Conservation (phyloP, 1,284 basidiomycete genomes). For the Sanghuangporus weigelae region DNA sequence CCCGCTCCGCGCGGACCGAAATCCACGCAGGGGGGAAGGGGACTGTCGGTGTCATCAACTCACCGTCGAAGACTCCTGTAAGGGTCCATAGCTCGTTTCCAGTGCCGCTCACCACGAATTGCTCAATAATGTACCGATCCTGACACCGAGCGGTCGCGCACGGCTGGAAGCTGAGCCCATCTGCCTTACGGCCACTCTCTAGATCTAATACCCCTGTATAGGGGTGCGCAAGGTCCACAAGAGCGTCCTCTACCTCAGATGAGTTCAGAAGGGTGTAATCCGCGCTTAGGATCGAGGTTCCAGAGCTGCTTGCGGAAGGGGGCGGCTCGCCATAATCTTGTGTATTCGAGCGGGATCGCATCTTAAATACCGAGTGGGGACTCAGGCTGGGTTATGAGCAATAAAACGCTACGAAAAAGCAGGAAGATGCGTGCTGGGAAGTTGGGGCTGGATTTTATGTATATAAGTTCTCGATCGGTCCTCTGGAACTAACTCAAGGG, state of each 20-base stretch:
- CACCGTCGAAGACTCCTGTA: conserved; percentile 30
- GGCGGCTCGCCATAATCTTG: background rate
- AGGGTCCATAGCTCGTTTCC: conserved; percentile 25
- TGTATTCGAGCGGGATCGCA: background rate
- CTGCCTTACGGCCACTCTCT: conserved; percentile 14
- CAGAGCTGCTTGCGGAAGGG: conserved; percentile 9
- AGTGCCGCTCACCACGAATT: conserved; percentile 18
- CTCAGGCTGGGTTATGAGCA: background rate
- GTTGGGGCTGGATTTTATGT: background rate
- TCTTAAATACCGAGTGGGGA: background rate
- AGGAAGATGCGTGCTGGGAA: background rate
- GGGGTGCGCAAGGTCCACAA: conserved; percentile 17
- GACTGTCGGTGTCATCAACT: conserved; percentile 4
- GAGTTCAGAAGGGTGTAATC: conserved; percentile 11
- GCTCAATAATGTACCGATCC: conserved; percentile 27
- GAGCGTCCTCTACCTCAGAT: conserved; percentile 9
- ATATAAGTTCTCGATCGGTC: background rate
- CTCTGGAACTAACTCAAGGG: background rate
- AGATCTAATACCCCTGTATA: conserved; percentile 16
- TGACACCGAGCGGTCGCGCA: conserved; percentile 24
- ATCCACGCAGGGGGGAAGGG: background rate
- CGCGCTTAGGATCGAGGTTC: background rate
- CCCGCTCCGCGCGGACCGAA: background rate
- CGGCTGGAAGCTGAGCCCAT: conserved; percentile 28
- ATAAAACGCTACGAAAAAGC: background rate